Evolutionary conservation across 2,329 filamentous ascomycete species (phyloP), one percentile per base, ranked within the genome.

Genomic region (Penicillium sumatraense): DNA sequence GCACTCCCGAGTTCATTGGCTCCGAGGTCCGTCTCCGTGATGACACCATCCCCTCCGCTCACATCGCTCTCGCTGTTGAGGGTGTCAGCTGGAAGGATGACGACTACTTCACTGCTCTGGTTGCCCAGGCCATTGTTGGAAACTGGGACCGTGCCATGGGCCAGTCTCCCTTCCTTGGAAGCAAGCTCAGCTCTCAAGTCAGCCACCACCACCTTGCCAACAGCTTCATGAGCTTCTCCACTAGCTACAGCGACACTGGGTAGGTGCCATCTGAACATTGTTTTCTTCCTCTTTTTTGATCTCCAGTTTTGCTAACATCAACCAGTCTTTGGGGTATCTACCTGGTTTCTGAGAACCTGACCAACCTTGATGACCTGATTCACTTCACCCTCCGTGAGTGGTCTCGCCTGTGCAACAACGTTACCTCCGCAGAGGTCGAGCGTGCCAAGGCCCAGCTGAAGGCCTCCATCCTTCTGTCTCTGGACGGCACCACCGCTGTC

Each of bases 171-270:
- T 95, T 97, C 83, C 89, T 97, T 74, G 95, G 96, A 71, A 96
- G 92, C 90, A 97, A 96, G 86, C 91, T 99, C 70, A 96, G 91
- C 83, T 88, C 89, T 64, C 91, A 95, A 72, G 89, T 99, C 67
- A 90, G 96, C 84, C 88, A 96, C 80, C 87, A 98, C 81, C 89
- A 93, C 77, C 86, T 99, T 60, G 95, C 95, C 78, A 99, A 96
- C 84, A 97, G 93, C 86, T 99, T 97, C 86, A 99, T 99, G 96
- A 96, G 91, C 83, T 99, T 99, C 83, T 97, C 93, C 65, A 99
- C 95, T 66, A 96, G 91, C 84, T 99, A 99, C 83, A 98, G 93
- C 74, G 95, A 99, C 78, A 99, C 95, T 76, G 95, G 93, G 92
- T 96, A 86, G 79, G 88, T 76, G 46, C 51, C 26, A n/a, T 42